Evolutionary conservation across 495 filamentous ascomycete species (phyloP).

Genomic region (Penicillium robsamsonii): DNA sequence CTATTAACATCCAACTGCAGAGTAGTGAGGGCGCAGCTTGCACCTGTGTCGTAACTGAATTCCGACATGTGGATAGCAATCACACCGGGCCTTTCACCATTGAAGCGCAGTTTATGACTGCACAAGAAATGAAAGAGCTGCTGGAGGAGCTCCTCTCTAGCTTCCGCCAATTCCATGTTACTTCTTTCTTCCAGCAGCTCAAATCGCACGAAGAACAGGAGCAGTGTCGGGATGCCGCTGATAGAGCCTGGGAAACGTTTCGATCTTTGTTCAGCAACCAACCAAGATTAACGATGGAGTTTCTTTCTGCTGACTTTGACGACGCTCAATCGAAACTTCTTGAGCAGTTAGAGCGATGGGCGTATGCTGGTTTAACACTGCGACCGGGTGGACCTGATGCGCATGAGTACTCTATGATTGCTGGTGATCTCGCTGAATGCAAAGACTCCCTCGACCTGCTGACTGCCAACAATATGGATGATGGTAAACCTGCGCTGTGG

Average conservation of each 20-base stretch:
- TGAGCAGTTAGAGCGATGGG: conserved; percentile 16
- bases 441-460: conserved; percentile 22
- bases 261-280: conserved; percentile 21
- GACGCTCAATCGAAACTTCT: conserved; percentile 13
- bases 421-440: conserved; percentile 19
- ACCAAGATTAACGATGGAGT: conserved; percentile 19
- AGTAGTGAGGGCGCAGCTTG: conserved; percentile 25
- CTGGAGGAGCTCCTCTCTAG: conserved; percentile 26
- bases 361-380: conserved; percentile 7
- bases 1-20: too few species aligned
- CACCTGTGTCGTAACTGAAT: conserved; percentile 36
- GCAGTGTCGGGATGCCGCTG: conserved; percentile 4
- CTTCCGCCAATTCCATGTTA: conserved; percentile 21
- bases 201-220: conserved; percentile 12
- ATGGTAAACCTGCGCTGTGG: conserved; percentile 23
- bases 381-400: conserved; percentile 19
- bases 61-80: conserved; percentile 21
- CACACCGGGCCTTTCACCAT: conserved; percentile 26
- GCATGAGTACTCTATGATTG: conserved; percentile 12
- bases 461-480: conserved; percentile 5
- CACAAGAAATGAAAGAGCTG: conserved; percentile 22
- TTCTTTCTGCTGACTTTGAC: conserved; percentile 16
- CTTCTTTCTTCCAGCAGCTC: conserved; percentile 13
- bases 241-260: conserved; percentile 22
- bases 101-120: conserved; percentile 31